A percentile compares a stretch with the other conserved stretches of the same genome.
phyloP scores from a whole-genome alignment of 148 eudicot species.

The Fagopyrum esculentum region DNA sequence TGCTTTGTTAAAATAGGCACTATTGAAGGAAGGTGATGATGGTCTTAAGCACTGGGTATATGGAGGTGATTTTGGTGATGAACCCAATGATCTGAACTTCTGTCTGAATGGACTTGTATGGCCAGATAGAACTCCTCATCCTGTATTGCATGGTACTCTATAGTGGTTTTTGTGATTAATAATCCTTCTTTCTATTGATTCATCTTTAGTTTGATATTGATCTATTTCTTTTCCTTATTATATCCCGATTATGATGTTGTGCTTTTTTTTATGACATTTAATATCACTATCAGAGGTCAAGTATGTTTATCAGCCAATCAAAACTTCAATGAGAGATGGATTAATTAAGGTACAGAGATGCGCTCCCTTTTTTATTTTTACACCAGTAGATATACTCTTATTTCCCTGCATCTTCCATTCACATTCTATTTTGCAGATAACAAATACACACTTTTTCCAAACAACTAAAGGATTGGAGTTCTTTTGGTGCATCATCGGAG shows the following conservation, averaged over 20 bases:
- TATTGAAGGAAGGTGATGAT: constrained; percentile 65
- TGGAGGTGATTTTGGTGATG: constrained; percentile 97
- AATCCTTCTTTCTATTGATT: constrained; percentile 3
- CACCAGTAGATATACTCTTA: neutral
- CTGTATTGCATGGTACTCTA: constrained; percentile 71
- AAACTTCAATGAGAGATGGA: constrained; percentile 57
- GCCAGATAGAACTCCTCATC: constrained; percentile 96
- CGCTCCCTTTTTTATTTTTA: neutral
- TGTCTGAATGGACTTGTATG: constrained; percentile 84
- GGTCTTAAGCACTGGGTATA: constrained; percentile 87
- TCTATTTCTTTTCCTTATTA: neutral
- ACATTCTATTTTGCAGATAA: constrained; percentile 42
- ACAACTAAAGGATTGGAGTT: constrained; percentile 70
- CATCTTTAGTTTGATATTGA: neutral
- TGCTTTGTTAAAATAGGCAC: constrained; percentile 34
- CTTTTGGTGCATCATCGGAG: constrained; percentile 61
- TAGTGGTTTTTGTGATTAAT: constrained; percentile 1
- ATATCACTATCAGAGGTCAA: constrained; percentile 63
- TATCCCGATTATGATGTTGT: neutral
- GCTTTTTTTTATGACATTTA: neutral
- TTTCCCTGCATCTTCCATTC: constrained; percentile 1
- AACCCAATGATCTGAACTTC: constrained; percentile 87
- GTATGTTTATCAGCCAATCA: constrained; percentile 91
- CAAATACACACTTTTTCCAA: constrained; percentile 57
- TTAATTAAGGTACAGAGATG: constrained; percentile 49